Base-by-base conservation (phyloP, 768 basidiomycete genomes). In the Psilocybe azurescens region DNA sequence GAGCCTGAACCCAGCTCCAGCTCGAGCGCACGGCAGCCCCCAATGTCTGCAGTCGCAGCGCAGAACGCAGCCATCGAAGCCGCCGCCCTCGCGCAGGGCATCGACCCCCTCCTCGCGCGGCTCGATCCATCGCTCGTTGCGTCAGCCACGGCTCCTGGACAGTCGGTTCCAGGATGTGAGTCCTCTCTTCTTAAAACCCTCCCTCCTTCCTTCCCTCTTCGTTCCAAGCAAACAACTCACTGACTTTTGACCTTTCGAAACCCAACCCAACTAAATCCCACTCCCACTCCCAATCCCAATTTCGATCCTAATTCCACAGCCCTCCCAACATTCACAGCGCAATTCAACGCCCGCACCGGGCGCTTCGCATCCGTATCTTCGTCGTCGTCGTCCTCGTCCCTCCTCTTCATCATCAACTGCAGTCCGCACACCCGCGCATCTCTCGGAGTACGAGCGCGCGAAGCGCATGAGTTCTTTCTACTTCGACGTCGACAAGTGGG, bases 391-490 rank as follows among this genome's bases (percentile, higher is more conserved):
- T 33, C 41, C n/a, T 44, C n/a, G 7, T 44, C 41, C 33, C 33
- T 7, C 41, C 52, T 8, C 52, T 8, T 52, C 51, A 16, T 53
- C 52, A n/a, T 53, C 52, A 10, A 14, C 10, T 9, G 13, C 52
- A 8, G 52, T 53, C 6, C 86, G 93, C 28, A 87, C 91, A 56
- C 92, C 93, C 5, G 75, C 83, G 3, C 91, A 93, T 69, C 72
- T 95, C 55, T 89, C 88, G 16, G 93, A 94, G 70, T 91, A 86
- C 65, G 92, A 93, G 65, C 86, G 93, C 5, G 88, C 87, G 69
- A 87, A 88, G 73, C 84, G 93, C 47, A 94, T 94, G 93, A 93
- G 90, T 79, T 84, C 89, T 70, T 90, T 92, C 68, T 95, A 93
- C 75, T 95, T 95, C 64, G 93, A 95, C 65, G 88, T 93, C 20